phyloP scores from a whole-genome alignment of 192 early-diverging fungal species.

The Umbelopsis sp. region DNA sequence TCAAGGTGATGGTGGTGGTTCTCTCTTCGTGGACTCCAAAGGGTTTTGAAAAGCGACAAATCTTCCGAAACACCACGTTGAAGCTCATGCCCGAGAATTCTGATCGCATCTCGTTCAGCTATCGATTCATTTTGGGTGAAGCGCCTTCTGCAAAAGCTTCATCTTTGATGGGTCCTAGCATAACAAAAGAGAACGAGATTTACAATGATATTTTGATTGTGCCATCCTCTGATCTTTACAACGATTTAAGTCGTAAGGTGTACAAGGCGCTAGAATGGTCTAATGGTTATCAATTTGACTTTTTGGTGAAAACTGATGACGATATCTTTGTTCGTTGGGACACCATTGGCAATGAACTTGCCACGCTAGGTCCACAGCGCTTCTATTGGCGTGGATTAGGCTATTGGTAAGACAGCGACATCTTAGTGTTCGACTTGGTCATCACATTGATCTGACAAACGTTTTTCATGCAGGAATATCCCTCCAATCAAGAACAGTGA shows the following conservation, averaged over 20 bases:
- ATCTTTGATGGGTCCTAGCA: slow-evolving; percentile 47
- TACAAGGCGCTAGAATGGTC: slow-evolving; percentile 60
- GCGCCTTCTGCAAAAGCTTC: slow-evolving; percentile 43
- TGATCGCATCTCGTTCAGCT: slow-evolving; percentile 45
- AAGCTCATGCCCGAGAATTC: slow-evolving; percentile 48
- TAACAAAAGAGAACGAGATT: slow-evolving; percentile 47
- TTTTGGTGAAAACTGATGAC: slow-evolving; percentile 61
- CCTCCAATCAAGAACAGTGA: slow-evolving; percentile 52
- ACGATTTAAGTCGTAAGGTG: slow-evolving; percentile 59
- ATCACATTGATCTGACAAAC: neutral
- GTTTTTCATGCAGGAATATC: slow-evolving; percentile 51
- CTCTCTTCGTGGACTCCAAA: slow-evolving; percentile 62
- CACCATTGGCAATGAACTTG: slow-evolving; percentile 49
- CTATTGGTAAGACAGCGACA: slow-evolving; percentile 50
- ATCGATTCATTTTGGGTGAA: slow-evolving; percentile 57
- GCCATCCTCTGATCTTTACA: slow-evolving; percentile 53
- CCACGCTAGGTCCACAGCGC: slow-evolving; percentile 42
- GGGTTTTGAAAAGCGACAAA: slow-evolving; percentile 47
- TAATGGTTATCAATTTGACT: slow-evolving; percentile 56
- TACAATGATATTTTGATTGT: slow-evolving; percentile 57
- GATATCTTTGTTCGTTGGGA: slow-evolving; percentile 67
- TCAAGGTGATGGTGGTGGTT: slow-evolving; percentile 56
- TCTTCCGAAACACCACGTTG: slow-evolving; percentile 51
- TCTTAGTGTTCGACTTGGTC: neutral
- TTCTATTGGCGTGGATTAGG: slow-evolving; percentile 61